A percentile compares a stretch with the other conserved stretches of the same genome.
Evolutionary conservation across 116 monocot species (phyloP).

Genomic region (Papilionanthe hybrid): DNA sequence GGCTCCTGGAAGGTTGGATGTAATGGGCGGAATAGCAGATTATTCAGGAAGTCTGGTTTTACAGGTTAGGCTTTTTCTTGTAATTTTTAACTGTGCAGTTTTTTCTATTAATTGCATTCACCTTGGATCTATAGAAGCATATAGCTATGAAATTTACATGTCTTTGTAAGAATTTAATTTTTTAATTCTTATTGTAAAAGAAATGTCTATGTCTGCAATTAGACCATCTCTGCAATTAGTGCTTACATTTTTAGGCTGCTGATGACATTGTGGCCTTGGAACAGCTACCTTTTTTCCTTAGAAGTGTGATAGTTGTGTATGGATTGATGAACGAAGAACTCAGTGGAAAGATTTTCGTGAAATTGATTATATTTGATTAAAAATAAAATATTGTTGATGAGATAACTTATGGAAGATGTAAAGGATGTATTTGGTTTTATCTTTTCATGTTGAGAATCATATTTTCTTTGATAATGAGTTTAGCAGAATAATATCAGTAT

Average conservation of each 20-base stretch:
- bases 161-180: neutral
- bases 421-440: neutral
- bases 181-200: neutral
- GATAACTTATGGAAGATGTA: neutral
- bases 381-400: too few relatives aligned
- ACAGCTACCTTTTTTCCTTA: neutral
- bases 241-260: neutral
- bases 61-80: constrained; percentile 26
- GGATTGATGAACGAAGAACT: neutral
- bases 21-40: constrained; percentile 67
- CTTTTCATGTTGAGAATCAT: neutral
- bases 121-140: neutral
- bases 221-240: neutral
- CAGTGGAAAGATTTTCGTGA: neutral
- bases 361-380: neutral
- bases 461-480: neutral
- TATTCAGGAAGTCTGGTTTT: constrained; percentile 64
- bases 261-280: neutral
- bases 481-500: neutral
- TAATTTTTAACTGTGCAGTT: neutral
- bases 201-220: neutral
- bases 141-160: neutral
- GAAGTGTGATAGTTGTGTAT: neutral
- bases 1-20: constrained; percentile 63
- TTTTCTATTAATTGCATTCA: neutral